Percentiles rank a stretch among this genome's conserved stretches.
These are phyloP conservation scores for Fusarium sp. DNA, from an alignment of 2,329 filamentous ascomycete genomes.

Conservation along the genomic window DNA sequence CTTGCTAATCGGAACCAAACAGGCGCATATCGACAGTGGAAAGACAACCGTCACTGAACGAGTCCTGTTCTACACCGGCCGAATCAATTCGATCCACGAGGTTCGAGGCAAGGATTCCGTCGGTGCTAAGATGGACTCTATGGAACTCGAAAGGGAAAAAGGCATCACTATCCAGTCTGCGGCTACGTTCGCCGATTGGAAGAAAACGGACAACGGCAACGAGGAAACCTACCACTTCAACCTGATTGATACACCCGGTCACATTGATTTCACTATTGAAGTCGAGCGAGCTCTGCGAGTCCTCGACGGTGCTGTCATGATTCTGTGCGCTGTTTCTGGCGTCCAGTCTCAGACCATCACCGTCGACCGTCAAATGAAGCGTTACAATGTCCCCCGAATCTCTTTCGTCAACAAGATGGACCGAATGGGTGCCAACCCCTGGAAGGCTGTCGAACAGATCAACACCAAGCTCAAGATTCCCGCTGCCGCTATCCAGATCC, in stretches of 20 bases:
- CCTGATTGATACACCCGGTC: constrained; percentile 97
- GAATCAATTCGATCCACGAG: constrained; percentile 97
- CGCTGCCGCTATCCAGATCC: constrained; percentile 93
- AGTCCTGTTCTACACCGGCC: constrained; percentile 97
- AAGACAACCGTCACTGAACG: constrained; percentile 98
- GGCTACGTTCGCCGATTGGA: constrained; percentile 97
- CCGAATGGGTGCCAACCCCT: constrained; percentile 97
- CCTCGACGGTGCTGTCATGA: constrained; percentile 97
- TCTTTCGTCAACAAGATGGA: constrained; percentile 99
- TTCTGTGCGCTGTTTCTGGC: constrained; percentile 95
- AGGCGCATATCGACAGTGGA: constrained; percentile 98
- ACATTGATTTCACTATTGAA: constrained; percentile 99
- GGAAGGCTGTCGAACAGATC: constrained; percentile 98
- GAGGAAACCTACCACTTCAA: constrained; percentile 98
- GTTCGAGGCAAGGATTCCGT: constrained; percentile 95
- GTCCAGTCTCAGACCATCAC: constrained; percentile 99
- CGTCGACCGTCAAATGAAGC: constrained; percentile 97
- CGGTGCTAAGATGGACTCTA: constrained; percentile 99
- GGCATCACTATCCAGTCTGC: constrained; percentile 99
- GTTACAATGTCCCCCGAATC: constrained; percentile 95
- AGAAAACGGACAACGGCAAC: constrained; percentile 85
- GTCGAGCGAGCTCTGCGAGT: constrained; percentile 96
- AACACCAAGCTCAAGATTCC: constrained; percentile 95
- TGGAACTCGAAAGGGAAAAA: constrained; percentile 98
- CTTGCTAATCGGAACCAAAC: constrained; percentile 38